These are phyloP conservation scores for Articulospora tetracladia DNA, from an alignment of 495 filamentous ascomycete genomes.

Conservation along the genomic window DNA sequence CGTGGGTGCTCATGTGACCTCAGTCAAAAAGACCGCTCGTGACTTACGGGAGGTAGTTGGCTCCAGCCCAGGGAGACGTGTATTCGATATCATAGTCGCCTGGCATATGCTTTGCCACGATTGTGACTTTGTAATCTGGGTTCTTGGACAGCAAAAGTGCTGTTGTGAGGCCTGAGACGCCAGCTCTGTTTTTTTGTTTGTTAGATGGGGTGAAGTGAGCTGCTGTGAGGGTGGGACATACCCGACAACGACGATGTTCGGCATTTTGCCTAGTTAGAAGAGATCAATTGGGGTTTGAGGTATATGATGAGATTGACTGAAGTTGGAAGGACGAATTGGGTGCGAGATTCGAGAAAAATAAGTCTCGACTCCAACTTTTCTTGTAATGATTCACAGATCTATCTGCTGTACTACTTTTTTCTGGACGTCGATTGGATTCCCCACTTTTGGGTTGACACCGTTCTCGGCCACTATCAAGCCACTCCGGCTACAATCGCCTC, in stretches of 20 bases:
- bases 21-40: not conserved
- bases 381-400: not conserved
- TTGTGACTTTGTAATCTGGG: conserved; percentile 64
- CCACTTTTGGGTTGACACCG: not conserved
- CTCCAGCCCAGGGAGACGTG: conserved; percentile 91
- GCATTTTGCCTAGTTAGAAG: conserved; percentile 26
- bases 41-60: conserved; percentile 80
- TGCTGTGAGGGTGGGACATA: conserved; percentile 30
- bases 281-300: not conserved
- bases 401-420: not conserved
- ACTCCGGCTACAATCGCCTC: not conserved
- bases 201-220: not conserved
- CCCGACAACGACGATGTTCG: conserved; percentile 65
- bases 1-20: not conserved
- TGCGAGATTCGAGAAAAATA: not conserved
- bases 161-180: conserved; percentile 88
- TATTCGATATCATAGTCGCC: conserved; percentile 98
- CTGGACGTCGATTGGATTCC: not conserved
- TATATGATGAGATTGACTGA: not conserved
- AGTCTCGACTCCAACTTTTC: not conserved
- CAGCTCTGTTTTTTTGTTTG: conserved; percentile 57
- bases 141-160: conserved; percentile 77
- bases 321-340: not conserved
- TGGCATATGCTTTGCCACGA: conserved; percentile 95
- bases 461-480: not conserved